A percentile compares a stretch with the other conserved stretches of the same genome.
Evolutionary conservation across 2,329 filamentous ascomycete species (phyloP).

Genomic region (Allantophomopsis lycopodina): DNA sequence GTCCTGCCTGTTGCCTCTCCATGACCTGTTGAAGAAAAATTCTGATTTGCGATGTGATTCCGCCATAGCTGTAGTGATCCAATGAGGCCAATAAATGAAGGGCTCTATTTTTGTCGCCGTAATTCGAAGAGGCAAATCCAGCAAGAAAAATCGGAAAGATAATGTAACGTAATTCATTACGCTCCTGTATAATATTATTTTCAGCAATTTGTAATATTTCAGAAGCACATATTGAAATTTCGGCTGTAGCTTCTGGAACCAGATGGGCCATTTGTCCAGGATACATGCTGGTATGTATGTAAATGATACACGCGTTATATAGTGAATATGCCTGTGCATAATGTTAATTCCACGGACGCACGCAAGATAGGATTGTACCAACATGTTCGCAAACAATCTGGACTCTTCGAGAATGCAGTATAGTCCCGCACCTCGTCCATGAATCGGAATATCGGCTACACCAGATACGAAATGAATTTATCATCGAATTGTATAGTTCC

Average conservation of each 20-base stretch:
- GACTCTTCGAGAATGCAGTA: constrained; percentile 3
- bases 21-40: constrained; percentile 30
- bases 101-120: constrained; percentile 27
- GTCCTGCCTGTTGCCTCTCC: constrained; percentile 28
- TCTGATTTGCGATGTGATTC: constrained; percentile 29
- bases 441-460: too few relatives aligned
- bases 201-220: constrained; percentile 29
- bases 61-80: constrained; percentile 31
- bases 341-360: constrained; percentile 1
- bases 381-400: constrained; percentile 25
- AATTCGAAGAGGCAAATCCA: constrained; percentile 26
- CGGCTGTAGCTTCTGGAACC: constrained; percentile 20
- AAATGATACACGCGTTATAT: constrained; percentile 33
- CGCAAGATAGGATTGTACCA: constrained; percentile 7
- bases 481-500: constrained; percentile 19
- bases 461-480: constrained; percentile 5
- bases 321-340: constrained; percentile 26
- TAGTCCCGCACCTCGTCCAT: too few relatives aligned
- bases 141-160: constrained; percentile 41
- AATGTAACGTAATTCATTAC: constrained; percentile 27
- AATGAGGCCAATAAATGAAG: constrained; percentile 32
- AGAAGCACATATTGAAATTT: constrained; percentile 27
- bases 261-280: constrained; percentile 28
- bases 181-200: constrained; percentile 21
- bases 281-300: constrained; percentile 39